Evolutionary conservation across 2,329 filamentous ascomycete genomes (phyloP).

Genomic region (Hypomyces rosellus): DNA sequence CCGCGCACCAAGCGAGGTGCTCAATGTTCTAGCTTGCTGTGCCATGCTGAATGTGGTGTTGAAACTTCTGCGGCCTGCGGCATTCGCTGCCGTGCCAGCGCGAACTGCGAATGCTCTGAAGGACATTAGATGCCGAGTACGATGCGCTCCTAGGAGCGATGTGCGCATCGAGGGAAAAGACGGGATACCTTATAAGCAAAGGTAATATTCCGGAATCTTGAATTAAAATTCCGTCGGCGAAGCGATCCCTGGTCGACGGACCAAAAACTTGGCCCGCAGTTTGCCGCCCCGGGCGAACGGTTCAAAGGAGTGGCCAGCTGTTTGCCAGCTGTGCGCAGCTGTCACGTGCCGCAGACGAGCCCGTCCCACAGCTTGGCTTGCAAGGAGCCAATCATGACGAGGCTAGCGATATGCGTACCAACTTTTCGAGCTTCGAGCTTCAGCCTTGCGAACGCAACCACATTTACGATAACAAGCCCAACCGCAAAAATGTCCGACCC

Average conservation of each 20-base stretch:
- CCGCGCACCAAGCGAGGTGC: constrained; percentile 44
- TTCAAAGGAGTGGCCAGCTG: constrained; percentile 13
- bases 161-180: constrained; percentile 28
- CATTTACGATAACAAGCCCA: constrained; percentile 15
- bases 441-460: constrained; percentile 28
- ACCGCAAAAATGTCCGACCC: constrained; percentile 51
- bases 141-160: constrained; percentile 29
- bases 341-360: constrained; percentile 8
- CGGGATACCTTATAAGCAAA: not conserved
- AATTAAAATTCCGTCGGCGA: not conserved
- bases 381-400: constrained; percentile 22
- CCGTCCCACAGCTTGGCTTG: constrained; percentile 11
- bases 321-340: not conserved
- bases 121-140: constrained; percentile 46
- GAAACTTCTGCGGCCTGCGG: constrained; percentile 37
- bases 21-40: constrained; percentile 67
- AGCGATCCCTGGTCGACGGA: not conserved
- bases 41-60: constrained; percentile 58
- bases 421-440: constrained; percentile 29
- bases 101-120: constrained; percentile 47
- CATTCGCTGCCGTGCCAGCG: constrained; percentile 45
- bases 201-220: not conserved
- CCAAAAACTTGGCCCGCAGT: constrained; percentile 10
- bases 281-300: constrained; percentile 8
- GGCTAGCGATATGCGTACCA: constrained; percentile 12